A percentile compares a stretch with the other conserved stretches of the same genome.
These are phyloP conservation scores for Trametes meyenii DNA, from an alignment of 768 basidiomycete species.

Conservation along the genomic window DNA sequence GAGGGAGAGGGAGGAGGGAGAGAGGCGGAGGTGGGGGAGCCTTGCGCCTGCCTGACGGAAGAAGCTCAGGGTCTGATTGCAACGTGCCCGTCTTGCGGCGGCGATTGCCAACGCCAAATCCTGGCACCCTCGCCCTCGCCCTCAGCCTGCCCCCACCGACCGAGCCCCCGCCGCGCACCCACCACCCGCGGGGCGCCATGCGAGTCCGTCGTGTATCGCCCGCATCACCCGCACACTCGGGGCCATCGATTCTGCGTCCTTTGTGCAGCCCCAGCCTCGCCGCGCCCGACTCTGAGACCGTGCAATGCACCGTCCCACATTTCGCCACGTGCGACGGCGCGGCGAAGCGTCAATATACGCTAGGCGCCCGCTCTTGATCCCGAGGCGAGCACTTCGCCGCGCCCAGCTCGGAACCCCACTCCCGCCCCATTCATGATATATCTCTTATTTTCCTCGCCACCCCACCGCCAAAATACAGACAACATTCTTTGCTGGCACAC, in stretches of 20 bases:
- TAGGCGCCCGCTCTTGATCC: not conserved
- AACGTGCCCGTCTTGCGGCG: conserved; percentile 72
- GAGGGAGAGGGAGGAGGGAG: conserved; percentile 43
- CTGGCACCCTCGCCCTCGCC: conserved; percentile 11
- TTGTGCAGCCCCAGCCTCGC: not conserved
- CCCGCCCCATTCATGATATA: not conserved
- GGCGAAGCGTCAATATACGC: not conserved
- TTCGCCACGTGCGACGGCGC: conserved; percentile 18
- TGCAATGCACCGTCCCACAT: conserved; percentile 14
- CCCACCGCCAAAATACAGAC: no score
- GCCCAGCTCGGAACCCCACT: not conserved
- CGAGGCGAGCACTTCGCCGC: not conserved
- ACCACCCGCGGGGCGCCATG: conserved; percentile 20
- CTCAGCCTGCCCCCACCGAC: conserved; percentile 2
- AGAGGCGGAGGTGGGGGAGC: conserved; percentile 64
- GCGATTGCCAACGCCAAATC: conserved; percentile 44
- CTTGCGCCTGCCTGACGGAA: conserved; percentile 49
- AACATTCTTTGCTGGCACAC: not conserved
- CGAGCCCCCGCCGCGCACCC: conserved; percentile 9
- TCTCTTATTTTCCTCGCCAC: not conserved
- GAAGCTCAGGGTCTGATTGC: conserved; percentile 64
- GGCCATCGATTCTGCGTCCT: not conserved
- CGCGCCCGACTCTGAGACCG: not conserved
- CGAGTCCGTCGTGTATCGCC: conserved; percentile 29
- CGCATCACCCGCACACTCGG: conserved; percentile 9